Base-by-base conservation (phyloP, 352 stramenopile genomes). In the Pythium plurisporium region DNA sequence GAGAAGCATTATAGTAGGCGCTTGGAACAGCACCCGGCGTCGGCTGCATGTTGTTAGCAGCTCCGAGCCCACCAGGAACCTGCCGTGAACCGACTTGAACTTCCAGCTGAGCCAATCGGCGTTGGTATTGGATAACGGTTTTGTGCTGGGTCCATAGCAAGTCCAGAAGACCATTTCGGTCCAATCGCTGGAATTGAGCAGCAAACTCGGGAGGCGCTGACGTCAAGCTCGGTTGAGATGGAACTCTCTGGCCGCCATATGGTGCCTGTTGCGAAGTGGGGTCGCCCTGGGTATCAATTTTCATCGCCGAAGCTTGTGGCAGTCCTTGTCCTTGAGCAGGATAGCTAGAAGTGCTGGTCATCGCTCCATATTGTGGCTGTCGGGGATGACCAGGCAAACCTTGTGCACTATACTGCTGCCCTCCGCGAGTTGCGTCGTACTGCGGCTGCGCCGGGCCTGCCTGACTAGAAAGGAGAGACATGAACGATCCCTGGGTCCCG, bases 71-170 rank as follows among this genome's bases (percentile, higher is more conserved):
- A 30, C 33, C 31, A 12, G 12, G 20, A 11, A 20, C 3, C 29
- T 60, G 64, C 0, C 58, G 55, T 3, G 54, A 30, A 14, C 54
- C 67, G 5, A 92, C 45, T 19, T 86, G 73, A 27, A 72, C 53
- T 59, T 90, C 74, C 2, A 89, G 40, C 42, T 89, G 68, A 31
- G 65, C 75, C 11, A 73, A 53, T 22, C 73, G 69, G 30, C 66
- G 64, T 34, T 92, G 82, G 70, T 79, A 89, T 31, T 86, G 70
- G 9, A 85, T 71, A 6, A 92, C 63, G 0, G 76, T 68, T 49
- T 70, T 73, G 26, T 78, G 65, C 60, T 91, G 79, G 37, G 76
- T 92, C 82, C 80, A 91, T 23, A 89, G 49, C 14, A 91, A 59
- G 34, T 90, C 80, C n/a, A 92, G 74, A 4, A 92, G 59, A 8